phyloP scores from a whole-genome alignment of 805 yeast genomes.

The Zygoascus tannicola region DNA sequence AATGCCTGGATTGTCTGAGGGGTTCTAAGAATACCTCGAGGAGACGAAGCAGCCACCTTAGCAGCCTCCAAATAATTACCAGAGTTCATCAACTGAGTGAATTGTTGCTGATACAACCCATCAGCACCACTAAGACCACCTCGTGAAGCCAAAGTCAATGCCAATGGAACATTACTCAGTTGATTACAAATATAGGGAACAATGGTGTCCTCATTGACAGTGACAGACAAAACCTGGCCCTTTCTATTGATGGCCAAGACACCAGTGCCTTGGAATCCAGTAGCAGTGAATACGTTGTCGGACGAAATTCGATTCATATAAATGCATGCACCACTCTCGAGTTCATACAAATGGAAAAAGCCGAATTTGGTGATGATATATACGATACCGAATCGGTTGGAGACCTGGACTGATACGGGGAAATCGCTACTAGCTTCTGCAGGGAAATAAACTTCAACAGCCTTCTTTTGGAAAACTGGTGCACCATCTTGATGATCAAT shows the following conservation, averaged over 20 bases:
- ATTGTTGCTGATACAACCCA: conserved; percentile 80
- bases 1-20: conserved; percentile 89
- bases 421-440: conserved; percentile 94
- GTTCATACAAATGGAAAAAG: conserved; percentile 89
- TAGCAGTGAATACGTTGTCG: conserved; percentile 87
- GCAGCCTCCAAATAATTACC: conserved; percentile 93
- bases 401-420: conserved; percentile 86
- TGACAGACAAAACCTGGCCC: conserved; percentile 92
- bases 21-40: conserved; percentile 70
- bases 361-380: conserved; percentile 93
- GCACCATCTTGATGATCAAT: conserved; percentile 84
- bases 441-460: conserved; percentile 91
- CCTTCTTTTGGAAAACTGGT: conserved; percentile 81
- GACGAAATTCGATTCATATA: conserved; percentile 95
- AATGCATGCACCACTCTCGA: conserved; percentile 84
- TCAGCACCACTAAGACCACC: conserved; percentile 98
- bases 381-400: conserved; percentile 75
- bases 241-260: conserved; percentile 86
- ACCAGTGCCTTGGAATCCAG: conserved; percentile 69
- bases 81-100: conserved; percentile 68
- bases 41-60: conserved; percentile 91
- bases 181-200: conserved; percentile 84
- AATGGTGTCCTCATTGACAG: conserved; percentile 71
- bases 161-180: conserved; percentile 77
- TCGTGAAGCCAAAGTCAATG: conserved; percentile 81